Evolutionary conservation across 176 grass and related monocot species (phyloP), one percentile per base, ranked within the genome.

Genomic region (Alopecurus myosuroides): DNA sequence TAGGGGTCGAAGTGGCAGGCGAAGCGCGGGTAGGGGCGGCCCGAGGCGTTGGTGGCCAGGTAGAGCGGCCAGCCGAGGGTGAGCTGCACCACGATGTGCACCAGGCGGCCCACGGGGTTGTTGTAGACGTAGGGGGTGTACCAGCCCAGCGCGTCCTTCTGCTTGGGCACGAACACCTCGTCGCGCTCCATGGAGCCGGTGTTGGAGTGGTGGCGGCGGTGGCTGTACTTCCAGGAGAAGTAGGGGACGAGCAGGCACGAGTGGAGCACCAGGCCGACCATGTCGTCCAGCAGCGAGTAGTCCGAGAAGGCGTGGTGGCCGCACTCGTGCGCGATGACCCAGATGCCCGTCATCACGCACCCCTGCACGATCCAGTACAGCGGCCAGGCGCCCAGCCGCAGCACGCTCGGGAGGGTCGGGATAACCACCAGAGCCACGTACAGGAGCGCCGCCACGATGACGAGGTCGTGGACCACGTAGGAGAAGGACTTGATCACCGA

Each of bases 191-290:
- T 22, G 60, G 96, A 98, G 6, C 89, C 93, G 1, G 96, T 98
- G 77, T 95, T 98, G 71, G 93, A 98, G 92, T 98, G 96, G 83
- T 95, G 96, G 67, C 96, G 93, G 14, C 96, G 87, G 81, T 95
- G 96, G 91, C 93, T 95, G 82, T 94, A 95, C 80, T 98, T 98
- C 96, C 96, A 98, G 9, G 96, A 98, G 89, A 95, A 98, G 87
- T 95, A 98, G 0, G 96, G 96, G n/a, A 98, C 96, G 13, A 98
- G 83, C 41, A 98, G 87, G 69, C 77, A 80, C 31, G 96, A 98
- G 89, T 98, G 96, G 58, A 98, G 93, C 85, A 98, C 87, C 68
- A 98, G 63, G 73, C 96, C 96, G 25, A 98, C 93, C 3, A 82
- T 20, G 85, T 98, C 93, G 3, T 95, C 96, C 11, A 98, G 96